Evolutionary conservation across 129 eudicot genomes (phyloP).

Genomic region (Pseudognaphalium luteoalbum): DNA sequence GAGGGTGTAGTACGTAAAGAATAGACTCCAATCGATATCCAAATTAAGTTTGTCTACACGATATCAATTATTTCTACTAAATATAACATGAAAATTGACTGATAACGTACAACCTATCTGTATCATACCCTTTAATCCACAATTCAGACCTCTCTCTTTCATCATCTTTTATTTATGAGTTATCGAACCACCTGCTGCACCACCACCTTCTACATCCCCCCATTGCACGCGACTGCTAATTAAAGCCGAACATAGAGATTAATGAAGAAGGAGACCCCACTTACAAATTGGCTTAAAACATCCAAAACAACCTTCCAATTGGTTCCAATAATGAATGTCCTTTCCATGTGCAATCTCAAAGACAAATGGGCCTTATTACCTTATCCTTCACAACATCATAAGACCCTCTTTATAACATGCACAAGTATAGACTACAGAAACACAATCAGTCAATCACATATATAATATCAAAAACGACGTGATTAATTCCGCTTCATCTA

Average conservation of each 20-base stretch:
- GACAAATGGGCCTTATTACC: slow-evolving; percentile 40
- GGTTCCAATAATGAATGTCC: slow-evolving; percentile 38
- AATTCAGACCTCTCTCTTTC: not conserved
- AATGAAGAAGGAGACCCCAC: slow-evolving; percentile 31
- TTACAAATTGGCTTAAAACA: slow-evolving; percentile 26
- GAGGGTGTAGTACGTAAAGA: too few species aligned
- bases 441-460: not conserved
- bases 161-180: not conserved
- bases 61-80: not conserved
- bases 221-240: not conserved
- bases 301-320: slow-evolving; percentile 36
- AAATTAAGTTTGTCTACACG: not conserved
- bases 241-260: slow-evolving; percentile 15
- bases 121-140: not conserved
- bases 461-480: not conserved
- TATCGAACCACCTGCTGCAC: not conserved
- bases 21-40: not conserved
- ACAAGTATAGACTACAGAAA: not conserved
- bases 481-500: not conserved
- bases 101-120: not conserved
- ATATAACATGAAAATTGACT: not conserved
- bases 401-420: slow-evolving; percentile 15
- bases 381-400: slow-evolving; percentile 29
- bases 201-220: not conserved
- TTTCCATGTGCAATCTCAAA: slow-evolving; percentile 40